These are phyloP conservation scores for Chionographis japonica DNA, from an alignment of 106 monocot genomes.

Conservation along the genomic window DNA sequence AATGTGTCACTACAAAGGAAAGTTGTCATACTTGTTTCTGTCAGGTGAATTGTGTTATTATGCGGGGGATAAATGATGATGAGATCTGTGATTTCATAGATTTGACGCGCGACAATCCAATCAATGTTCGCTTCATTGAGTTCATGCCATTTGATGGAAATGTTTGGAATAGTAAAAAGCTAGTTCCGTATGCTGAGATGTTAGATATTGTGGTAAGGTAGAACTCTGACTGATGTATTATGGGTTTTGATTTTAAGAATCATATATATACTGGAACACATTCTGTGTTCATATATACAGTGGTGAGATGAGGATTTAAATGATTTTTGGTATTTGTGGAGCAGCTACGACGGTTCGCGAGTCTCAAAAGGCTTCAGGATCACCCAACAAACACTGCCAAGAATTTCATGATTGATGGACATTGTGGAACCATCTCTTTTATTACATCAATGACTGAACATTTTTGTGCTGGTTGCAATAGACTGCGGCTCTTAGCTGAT, in stretches of 20 bases:
- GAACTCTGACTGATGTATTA: slow-evolving; percentile 23
- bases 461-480: slow-evolving; percentile 97
- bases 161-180: slow-evolving; percentile 94
- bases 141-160: slow-evolving; percentile 99
- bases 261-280: background rate
- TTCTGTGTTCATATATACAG: background rate
- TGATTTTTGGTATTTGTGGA: slow-evolving; percentile 1
- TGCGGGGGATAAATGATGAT: slow-evolving; percentile 96
- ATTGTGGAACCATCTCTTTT: slow-evolving; percentile 83
- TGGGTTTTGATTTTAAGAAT: slow-evolving; percentile 8
- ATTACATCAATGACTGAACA: slow-evolving; percentile 99
- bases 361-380: slow-evolving; percentile 66
- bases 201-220: slow-evolving; percentile 99
- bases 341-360: slow-evolving; percentile 45
- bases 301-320: background rate
- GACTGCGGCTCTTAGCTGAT: slow-evolving; percentile 91
- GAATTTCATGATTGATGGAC: slow-evolving; percentile 85
- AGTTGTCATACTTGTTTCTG: background rate
- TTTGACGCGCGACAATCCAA: slow-evolving; percentile 74
- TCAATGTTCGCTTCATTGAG: slow-evolving; percentile 98
- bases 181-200: slow-evolving; percentile 95
- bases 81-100: slow-evolving; percentile 96
- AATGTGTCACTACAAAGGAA: background rate
- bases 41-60: slow-evolving; percentile 96
- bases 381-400: slow-evolving; percentile 84